Conservation (phyloP, 2,329 filamentous ascomycete genomes). For the Cucurbitaria berberidis region DNA sequence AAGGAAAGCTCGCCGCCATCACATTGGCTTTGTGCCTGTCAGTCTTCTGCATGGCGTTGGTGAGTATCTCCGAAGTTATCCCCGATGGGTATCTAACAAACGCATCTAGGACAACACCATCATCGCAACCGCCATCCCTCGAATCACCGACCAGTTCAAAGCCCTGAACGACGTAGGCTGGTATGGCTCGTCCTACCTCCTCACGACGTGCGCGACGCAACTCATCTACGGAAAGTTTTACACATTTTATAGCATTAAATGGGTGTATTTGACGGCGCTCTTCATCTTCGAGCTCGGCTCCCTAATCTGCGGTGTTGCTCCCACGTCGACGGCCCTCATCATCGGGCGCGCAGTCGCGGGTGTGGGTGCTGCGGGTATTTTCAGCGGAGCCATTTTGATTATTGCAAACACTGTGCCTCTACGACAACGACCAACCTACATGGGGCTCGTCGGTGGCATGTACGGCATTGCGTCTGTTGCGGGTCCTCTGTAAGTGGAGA, state of each 20-base stretch:
- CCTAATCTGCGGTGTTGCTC: conserved; percentile 59
- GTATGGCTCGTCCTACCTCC: conserved; percentile 53
- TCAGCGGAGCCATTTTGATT: conserved; percentile 57
- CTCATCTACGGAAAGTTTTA: conserved; percentile 53
- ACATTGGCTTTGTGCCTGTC: conserved; percentile 44
- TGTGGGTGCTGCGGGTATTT: conserved; percentile 59
- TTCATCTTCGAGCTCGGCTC: conserved; percentile 60
- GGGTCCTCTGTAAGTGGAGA: conserved; percentile 51
- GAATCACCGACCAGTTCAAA: conserved; percentile 57
- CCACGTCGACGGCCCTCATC: conserved; percentile 57
- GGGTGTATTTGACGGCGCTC: conserved; percentile 53
- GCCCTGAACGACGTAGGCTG: conserved; percentile 55
- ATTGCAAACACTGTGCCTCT: conserved; percentile 55
- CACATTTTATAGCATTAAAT: conserved; percentile 57
- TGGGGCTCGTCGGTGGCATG: conserved; percentile 57
- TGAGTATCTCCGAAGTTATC: conserved; percentile 13
- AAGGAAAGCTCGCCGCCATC: conserved; percentile 42
- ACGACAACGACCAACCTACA: conserved; percentile 56
- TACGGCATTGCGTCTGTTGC: conserved; percentile 57
- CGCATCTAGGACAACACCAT: conserved; percentile 54
- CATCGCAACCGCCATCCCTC: conserved; percentile 56
- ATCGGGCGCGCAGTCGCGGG: conserved; percentile 60
- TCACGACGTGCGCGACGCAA: conserved; percentile 51
- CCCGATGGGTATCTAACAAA: background rate
- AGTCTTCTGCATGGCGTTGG: conserved; percentile 49